phyloP scores from a whole-genome alignment of 2,329 filamentous ascomycete genomes.

The Trichoderma simmonsii region DNA sequence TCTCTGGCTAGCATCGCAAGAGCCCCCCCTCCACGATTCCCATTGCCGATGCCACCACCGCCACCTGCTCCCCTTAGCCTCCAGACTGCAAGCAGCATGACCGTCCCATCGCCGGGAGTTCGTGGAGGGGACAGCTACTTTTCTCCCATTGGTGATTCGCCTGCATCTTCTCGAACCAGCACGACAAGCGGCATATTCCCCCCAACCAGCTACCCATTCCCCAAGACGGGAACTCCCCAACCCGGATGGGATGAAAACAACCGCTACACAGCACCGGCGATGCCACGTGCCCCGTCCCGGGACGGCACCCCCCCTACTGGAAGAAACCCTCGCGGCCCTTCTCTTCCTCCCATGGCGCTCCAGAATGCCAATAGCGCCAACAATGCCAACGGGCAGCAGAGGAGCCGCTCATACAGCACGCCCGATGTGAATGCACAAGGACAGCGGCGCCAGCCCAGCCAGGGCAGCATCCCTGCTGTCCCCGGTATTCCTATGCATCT shows the following conservation, averaged over 20 bases:
- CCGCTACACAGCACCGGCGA: slow-evolving; percentile 84
- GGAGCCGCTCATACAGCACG: slow-evolving; percentile 88
- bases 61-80: slow-evolving; percentile 57
- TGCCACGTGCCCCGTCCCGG: slow-evolving; percentile 75
- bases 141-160: slow-evolving; percentile 79
- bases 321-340: slow-evolving; percentile 71
- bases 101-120: slow-evolving; percentile 57
- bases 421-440: slow-evolving; percentile 81
- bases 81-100: slow-evolving; percentile 51
- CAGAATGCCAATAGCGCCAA: slow-evolving; percentile 46
- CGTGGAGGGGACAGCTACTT: slow-evolving; percentile 83
- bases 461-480: slow-evolving; percentile 62
- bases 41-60: slow-evolving; percentile 56
- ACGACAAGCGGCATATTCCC: slow-evolving; percentile 71
- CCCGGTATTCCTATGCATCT: slow-evolving; percentile 73
- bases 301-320: slow-evolving; percentile 68
- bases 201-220: slow-evolving; percentile 60
- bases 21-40: slow-evolving; percentile 68
- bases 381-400: slow-evolving; percentile 51
- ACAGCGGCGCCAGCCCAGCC: slow-evolving; percentile 54
- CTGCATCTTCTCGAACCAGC: slow-evolving; percentile 71
- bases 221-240: slow-evolving; percentile 65
- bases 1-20: slow-evolving; percentile 56
- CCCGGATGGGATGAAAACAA: slow-evolving; percentile 71
- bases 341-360: slow-evolving; percentile 68